Conservation (phyloP, 305 asterid genomes). For the Ruellia speciosa region DNA sequence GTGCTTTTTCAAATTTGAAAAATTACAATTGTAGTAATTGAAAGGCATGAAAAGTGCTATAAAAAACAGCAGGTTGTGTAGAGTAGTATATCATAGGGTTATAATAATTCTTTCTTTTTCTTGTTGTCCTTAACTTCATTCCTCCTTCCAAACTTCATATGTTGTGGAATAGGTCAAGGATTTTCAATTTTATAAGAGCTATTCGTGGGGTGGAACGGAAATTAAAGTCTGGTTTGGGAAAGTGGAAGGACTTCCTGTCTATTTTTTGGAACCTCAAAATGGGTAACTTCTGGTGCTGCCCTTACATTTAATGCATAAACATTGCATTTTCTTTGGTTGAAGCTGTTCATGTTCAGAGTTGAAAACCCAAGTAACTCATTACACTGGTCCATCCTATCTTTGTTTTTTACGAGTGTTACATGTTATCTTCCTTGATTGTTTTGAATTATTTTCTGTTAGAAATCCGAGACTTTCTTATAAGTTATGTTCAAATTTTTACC, state of each 20-base stretch:
- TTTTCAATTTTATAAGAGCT: slow-evolving; percentile 65
- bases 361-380: not conserved
- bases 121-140: not conserved
- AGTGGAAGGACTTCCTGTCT: slow-evolving; percentile 90
- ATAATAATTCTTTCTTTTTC: slow-evolving; percentile 13
- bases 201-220: slow-evolving; percentile 86
- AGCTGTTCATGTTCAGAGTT: slow-evolving; percentile 12
- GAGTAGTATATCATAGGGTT: not conserved
- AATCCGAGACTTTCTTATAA: slow-evolving; percentile 16
- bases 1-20: slow-evolving; percentile 4
- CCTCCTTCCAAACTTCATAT: slow-evolving; percentile 12
- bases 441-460: slow-evolving; percentile 1
- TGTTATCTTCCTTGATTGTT: not conserved
- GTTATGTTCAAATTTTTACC: slow-evolving; percentile 21
- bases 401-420: not conserved
- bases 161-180: slow-evolving; percentile 67
- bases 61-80: slow-evolving; percentile 7
- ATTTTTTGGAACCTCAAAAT: slow-evolving; percentile 95
- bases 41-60: slow-evolving; percentile 7
- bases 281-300: slow-evolving; percentile 51
- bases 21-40: slow-evolving; percentile 10
- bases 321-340: slow-evolving; percentile 2
- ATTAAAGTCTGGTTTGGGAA: slow-evolving; percentile 90
- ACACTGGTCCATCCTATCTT: not conserved
- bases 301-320: slow-evolving; percentile 19